Base-by-base conservation (phyloP, 495 filamentous ascomycete genomes). In the Daldinia decipiens region DNA sequence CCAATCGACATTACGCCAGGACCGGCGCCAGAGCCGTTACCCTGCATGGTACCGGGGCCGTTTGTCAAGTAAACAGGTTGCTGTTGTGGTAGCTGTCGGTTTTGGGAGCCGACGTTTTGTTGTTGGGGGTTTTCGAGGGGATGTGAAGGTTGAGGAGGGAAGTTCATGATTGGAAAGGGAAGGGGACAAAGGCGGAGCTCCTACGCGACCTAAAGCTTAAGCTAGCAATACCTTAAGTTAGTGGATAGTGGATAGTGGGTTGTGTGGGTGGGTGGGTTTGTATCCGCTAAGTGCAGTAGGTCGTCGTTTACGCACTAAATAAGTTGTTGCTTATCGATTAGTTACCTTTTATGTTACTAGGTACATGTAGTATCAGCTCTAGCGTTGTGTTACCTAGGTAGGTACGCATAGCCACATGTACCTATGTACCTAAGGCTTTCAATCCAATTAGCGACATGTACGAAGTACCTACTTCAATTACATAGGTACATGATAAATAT, bases 1-100 rank as follows among this genome's bases (percentile, higher is more conserved):
- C 72, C 76, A 24, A 75, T 63, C 5, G 75, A 47, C 72, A 75
- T 76, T 56, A 88, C 78, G 53, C 81, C 80, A 52, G 76, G 79
- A 36, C 78, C 78, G 71, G 80, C 77, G 67, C 79, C 79, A 64
- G 71, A 80, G 68, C 84, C 88, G 70, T 87, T 89, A 75, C 89
- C 86, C 54, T 77, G 75, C 75, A 77, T 77, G 24, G 21, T 45
- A 52, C 86, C 86, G 9, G 58, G 58, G 51, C 85, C 86, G 73
- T 90, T 91, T 69, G 85, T 82, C 65, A 87, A 84, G 51, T 67
- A 62, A 40, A 74, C 39, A 50, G 51, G 74, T 38, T 77, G 79
- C 32, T 72, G 74, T 13, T 64, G 76, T 31, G 59, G 43, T 50
- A 61, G 53, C 39, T 71, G 57, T 55, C 17, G 68, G 29, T n/a